Evolutionary conservation across 2,329 filamentous ascomycete genomes (phyloP).

Genomic region (Colletotrichum brevisporum): DNA sequence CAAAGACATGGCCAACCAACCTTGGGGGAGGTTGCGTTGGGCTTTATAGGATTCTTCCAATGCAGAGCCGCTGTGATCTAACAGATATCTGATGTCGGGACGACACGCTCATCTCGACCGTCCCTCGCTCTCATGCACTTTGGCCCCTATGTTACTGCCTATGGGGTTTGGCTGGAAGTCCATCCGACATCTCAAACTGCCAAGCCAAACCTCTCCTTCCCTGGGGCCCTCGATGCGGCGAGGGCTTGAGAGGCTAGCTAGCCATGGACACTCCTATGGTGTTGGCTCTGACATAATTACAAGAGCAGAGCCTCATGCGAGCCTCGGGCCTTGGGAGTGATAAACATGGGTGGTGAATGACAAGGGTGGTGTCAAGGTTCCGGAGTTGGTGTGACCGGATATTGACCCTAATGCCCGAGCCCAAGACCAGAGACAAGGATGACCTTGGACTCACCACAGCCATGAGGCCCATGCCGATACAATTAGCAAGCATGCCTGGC

Average conservation of each 20-base stretch:
- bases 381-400: slow-evolving; percentile 38
- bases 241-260: background rate
- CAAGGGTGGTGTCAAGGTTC: slow-evolving; percentile 25
- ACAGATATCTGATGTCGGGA: slow-evolving; percentile 33
- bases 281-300: background rate
- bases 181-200: slow-evolving; percentile 29
- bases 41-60: slow-evolving; percentile 28
- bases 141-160: background rate
- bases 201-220: slow-evolving; percentile 36
- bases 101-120: background rate
- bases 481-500: background rate
- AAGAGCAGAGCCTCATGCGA: slow-evolving; percentile 37
- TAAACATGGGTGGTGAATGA: slow-evolving; percentile 3
- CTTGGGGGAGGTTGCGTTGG: slow-evolving; percentile 9
- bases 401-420: slow-evolving; percentile 33
- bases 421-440: slow-evolving; percentile 14
- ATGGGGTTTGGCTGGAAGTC: background rate
- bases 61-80: background rate
- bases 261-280: too few relatives aligned
- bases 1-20: too few relatives aligned
- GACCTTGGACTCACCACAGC: slow-evolving; percentile 7
- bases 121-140: background rate
- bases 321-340: slow-evolving; percentile 21
- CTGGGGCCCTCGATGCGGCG: slow-evolving; percentile 20
- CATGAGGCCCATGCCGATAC: slow-evolving; percentile 5